Conservation (phyloP, 371 early-diverging fungal genomes). For the Mucor mucedo region DNA sequence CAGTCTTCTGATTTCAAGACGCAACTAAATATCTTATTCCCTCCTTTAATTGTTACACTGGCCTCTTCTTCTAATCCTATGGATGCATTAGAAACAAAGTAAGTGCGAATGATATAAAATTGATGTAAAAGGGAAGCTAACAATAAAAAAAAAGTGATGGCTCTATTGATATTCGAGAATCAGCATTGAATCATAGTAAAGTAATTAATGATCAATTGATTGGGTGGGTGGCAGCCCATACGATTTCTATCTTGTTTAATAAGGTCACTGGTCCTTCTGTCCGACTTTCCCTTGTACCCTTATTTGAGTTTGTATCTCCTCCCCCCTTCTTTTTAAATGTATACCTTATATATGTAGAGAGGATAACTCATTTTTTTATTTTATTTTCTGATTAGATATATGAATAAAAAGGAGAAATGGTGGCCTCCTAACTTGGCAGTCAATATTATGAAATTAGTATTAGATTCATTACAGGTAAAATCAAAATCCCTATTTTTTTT, state of each 20-base stretch:
- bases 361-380: neutral
- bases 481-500: neutral
- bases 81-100: slow-evolving; percentile 28
- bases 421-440: slow-evolving; percentile 58
- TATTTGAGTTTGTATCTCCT: slow-evolving; percentile 37
- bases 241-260: slow-evolving; percentile 33
- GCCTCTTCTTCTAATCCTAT: slow-evolving; percentile 29
- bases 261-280: slow-evolving; percentile 49
- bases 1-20: slow-evolving; percentile 57
- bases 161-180: slow-evolving; percentile 29
- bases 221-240: slow-evolving; percentile 38
- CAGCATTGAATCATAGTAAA: slow-evolving; percentile 23
- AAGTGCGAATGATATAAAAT: neutral
- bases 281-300: slow-evolving; percentile 48
- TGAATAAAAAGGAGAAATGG: slow-evolving; percentile 67
- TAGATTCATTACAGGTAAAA: slow-evolving; percentile 57
- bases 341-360: neutral
- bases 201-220: slow-evolving; percentile 12
- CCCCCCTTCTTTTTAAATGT: no score
- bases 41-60: slow-evolving; percentile 57
- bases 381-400: slow-evolving; percentile 29
- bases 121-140: neutral
- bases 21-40: slow-evolving; percentile 62
- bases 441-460: slow-evolving; percentile 59
- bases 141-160: slow-evolving; percentile 12